A percentile compares a stretch with the other conserved stretches of the same genome.
Conservation (phyloP, 1,284 basidiomycete species). For the Heterobasidion parviporum region DNA sequence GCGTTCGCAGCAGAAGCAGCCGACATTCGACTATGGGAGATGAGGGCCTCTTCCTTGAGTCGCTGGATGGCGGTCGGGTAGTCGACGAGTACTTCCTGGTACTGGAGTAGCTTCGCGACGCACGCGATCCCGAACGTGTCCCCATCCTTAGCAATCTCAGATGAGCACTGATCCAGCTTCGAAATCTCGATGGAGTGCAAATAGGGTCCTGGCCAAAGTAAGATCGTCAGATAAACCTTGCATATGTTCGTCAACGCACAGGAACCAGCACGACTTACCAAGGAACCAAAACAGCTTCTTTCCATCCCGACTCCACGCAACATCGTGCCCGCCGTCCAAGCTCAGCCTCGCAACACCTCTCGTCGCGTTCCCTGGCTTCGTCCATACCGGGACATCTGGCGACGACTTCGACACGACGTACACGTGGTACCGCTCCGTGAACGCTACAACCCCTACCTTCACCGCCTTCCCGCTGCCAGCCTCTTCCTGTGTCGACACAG, state of each 20-base stretch:
- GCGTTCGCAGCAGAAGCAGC: neutral
- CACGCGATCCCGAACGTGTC: conserved; percentile 53
- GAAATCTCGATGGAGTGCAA: conserved; percentile 53
- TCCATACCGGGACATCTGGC: conserved; percentile 45
- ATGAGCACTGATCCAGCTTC: conserved; percentile 38
- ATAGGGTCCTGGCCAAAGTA: conserved; percentile 42
- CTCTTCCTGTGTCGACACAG: conserved; percentile 22
- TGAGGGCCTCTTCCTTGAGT: conserved; percentile 25
- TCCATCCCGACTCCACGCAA: conserved; percentile 55
- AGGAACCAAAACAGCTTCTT: conserved; percentile 63
- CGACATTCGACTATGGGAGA: neutral
- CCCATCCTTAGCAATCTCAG: conserved; percentile 36
- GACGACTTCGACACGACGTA: conserved; percentile 8
- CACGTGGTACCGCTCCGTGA: neutral
- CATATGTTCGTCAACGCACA: neutral
- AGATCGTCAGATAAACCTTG: neutral
- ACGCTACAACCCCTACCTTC: neutral
- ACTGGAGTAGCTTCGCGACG: conserved; percentile 39
- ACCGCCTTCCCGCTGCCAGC: neutral
- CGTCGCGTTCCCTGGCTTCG: conserved; percentile 59
- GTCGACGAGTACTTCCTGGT: conserved; percentile 47
- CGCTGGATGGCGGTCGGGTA: conserved; percentile 55
- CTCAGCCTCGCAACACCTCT: conserved; percentile 51
- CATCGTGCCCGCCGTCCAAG: conserved; percentile 62
- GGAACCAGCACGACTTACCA: conserved; percentile 29